A percentile compares a stretch with the other conserved stretches of the same genome.
These are phyloP conservation scores for Angophora floribunda DNA, from an alignment of 345 rosid species.

Conservation along the genomic window DNA sequence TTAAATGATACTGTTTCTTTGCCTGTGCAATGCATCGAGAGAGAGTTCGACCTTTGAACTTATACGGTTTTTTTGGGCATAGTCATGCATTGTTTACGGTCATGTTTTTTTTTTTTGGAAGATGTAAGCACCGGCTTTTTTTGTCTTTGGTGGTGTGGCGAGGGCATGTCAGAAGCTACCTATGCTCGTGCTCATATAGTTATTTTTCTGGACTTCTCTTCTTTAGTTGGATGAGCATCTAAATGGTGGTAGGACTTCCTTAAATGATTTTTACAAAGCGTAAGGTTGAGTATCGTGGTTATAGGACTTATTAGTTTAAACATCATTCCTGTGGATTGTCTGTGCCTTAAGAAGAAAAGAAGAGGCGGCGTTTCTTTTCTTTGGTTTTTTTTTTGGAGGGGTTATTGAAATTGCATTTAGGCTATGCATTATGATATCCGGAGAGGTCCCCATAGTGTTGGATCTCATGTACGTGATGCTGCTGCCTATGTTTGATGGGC, in stretches of 20 bases:
- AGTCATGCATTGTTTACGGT: background rate
- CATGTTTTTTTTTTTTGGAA: background rate
- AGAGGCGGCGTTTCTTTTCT: background rate
- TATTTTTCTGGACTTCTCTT: background rate
- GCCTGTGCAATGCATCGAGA: background rate
- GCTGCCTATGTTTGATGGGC: constrained; percentile 99
- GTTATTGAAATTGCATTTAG: constrained; percentile 17
- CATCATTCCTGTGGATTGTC: background rate
- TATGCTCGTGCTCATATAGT: background rate
- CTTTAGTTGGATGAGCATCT: background rate
- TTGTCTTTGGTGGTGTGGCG: background rate
- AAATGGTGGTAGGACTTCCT: background rate
- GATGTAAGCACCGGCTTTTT: background rate
- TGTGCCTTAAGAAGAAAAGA: background rate
- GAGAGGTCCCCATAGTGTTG: constrained; percentile 97
- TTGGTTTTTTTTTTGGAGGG: background rate
- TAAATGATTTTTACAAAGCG: background rate
- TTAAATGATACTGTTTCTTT: background rate
- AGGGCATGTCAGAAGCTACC: background rate
- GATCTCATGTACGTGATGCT: constrained; percentile 99
- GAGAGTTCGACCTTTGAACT: background rate
- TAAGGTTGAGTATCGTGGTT: background rate
- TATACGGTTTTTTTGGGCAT: background rate
- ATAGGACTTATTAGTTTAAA: background rate
- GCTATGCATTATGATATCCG: constrained; percentile 95